Conservation (phyloP, 2,329 filamentous ascomycete genomes). For the Beauveria caledonica region DNA sequence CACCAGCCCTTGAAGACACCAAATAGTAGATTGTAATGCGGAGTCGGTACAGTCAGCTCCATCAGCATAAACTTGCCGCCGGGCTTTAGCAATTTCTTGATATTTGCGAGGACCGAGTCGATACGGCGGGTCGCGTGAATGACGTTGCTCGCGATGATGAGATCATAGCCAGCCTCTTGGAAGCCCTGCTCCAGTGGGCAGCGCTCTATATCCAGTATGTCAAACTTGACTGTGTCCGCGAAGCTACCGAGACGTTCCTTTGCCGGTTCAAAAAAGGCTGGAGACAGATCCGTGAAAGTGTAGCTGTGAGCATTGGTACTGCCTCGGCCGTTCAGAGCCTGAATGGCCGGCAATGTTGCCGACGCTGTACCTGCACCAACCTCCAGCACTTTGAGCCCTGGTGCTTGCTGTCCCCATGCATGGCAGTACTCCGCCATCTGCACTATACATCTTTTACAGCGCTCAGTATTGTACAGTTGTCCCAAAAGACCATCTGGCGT, state of each 20-base stretch:
- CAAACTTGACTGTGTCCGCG: constrained; percentile 15
- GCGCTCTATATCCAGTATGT: constrained; percentile 20
- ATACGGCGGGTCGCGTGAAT: constrained; percentile 28
- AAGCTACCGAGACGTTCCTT: constrained; percentile 21
- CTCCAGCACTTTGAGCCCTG: constrained; percentile 32
- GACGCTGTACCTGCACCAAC: constrained; percentile 36
- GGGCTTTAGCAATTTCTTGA: constrained; percentile 30
- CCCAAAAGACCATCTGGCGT: background rate
- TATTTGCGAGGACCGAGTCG: background rate
- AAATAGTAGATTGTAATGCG: constrained; percentile 20
- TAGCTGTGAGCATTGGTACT: constrained; percentile 21
- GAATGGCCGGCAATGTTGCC: constrained; percentile 28
- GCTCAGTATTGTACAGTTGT: background rate
- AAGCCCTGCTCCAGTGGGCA: constrained; percentile 25
- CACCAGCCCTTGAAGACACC: constrained; percentile 31
- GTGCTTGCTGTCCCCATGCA: constrained; percentile 28
- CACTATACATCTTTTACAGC: background rate
- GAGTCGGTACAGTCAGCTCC: constrained; percentile 24
- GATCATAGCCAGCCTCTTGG: constrained; percentile 23
- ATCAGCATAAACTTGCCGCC: constrained; percentile 37
- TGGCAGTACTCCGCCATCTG: background rate
- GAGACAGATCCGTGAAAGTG: constrained; percentile 37
- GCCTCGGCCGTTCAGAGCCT: constrained; percentile 19
- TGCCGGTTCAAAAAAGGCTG: constrained; percentile 31
- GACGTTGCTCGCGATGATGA: constrained; percentile 31